These are phyloP conservation scores for Starmerella stellata DNA, from an alignment of 805 yeast species.

Conservation along the genomic window DNA sequence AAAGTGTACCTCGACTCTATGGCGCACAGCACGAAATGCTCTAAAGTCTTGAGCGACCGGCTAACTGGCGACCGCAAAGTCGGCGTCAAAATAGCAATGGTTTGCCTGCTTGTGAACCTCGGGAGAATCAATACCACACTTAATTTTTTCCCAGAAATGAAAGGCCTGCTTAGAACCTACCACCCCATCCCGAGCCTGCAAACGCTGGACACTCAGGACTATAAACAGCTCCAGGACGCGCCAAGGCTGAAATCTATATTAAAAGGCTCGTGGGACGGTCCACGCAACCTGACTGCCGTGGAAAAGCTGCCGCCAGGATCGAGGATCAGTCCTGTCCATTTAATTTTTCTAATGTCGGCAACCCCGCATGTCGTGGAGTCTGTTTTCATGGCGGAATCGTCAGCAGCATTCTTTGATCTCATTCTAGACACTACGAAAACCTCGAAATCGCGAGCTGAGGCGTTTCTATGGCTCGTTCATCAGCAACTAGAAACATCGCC, in stretches of 20 bases:
- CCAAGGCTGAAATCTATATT: slow-evolving; percentile 80
- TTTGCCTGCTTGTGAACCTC: slow-evolving; percentile 71
- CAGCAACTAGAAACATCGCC: slow-evolving; percentile 58
- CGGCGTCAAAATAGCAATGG: slow-evolving; percentile 50
- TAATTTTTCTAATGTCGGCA: slow-evolving; percentile 57
- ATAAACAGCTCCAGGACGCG: slow-evolving; percentile 80
- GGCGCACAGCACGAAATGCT: slow-evolving; percentile 66
- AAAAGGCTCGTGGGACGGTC: slow-evolving; percentile 53
- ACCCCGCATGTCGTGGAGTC: slow-evolving; percentile 35
- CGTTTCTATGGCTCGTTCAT: slow-evolving; percentile 72
- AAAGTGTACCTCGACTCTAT: slow-evolving; percentile 68
- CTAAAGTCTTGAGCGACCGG: slow-evolving; percentile 66
- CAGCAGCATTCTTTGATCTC: slow-evolving; percentile 32
- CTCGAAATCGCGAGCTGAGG: slow-evolving; percentile 47
- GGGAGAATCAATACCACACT: slow-evolving; percentile 92
- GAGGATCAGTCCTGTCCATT: slow-evolving; percentile 53
- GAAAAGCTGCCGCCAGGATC: slow-evolving; percentile 17
- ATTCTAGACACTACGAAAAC: slow-evolving; percentile 44
- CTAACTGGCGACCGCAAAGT: slow-evolving; percentile 48
- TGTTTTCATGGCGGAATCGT: slow-evolving; percentile 20
- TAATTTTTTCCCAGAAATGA: slow-evolving; percentile 86
- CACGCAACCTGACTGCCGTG: slow-evolving; percentile 8
- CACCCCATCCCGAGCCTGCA: slow-evolving; percentile 87
- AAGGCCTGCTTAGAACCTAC: slow-evolving; percentile 76
- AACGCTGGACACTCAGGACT: slow-evolving; percentile 36